Conservation (phyloP, 371 early-diverging fungal genomes). For the Nematocida sp. region DNA sequence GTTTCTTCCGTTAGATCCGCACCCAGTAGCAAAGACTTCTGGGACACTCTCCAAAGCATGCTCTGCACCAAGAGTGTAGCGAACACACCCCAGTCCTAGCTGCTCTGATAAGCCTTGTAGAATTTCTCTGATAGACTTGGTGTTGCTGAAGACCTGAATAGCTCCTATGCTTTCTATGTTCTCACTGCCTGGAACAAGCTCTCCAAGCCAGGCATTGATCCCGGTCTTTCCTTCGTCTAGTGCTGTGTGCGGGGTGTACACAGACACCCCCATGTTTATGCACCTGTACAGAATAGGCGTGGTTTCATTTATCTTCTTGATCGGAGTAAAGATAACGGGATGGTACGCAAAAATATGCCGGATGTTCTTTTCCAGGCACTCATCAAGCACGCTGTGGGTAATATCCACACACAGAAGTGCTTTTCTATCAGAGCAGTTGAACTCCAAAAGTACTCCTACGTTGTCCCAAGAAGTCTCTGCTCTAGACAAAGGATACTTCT, state of each 20-base stretch:
- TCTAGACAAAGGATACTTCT: constrained; percentile 75
- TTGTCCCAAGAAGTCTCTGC: constrained; percentile 90
- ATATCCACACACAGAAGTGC: constrained; percentile 90
- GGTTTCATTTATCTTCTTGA: constrained; percentile 76
- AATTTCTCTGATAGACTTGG: constrained; percentile 28
- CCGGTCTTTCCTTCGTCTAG: constrained; percentile 69
- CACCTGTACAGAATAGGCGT: constrained; percentile 73
- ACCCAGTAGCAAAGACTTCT: constrained; percentile 67
- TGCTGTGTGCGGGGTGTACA: constrained; percentile 91
- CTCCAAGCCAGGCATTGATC: constrained; percentile 34
- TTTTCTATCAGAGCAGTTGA: constrained; percentile 65
- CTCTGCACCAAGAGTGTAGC: not conserved
- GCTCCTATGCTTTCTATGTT: constrained; percentile 1
- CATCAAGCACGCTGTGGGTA: constrained; percentile 75
- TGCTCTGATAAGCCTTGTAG: not conserved
- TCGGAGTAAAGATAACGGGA: constrained; percentile 79
- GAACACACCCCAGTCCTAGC: not conserved
- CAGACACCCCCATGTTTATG: constrained; percentile 74
- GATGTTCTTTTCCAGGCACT: constrained; percentile 71
- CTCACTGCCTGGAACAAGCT: constrained; percentile 5
- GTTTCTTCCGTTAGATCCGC: constrained; percentile 67
- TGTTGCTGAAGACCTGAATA: constrained; percentile 12
- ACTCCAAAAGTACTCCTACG: constrained; percentile 66
- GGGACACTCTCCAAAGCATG: constrained; percentile 21
- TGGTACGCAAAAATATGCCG: constrained; percentile 71